A percentile compares a stretch with the other conserved stretches of the same genome.
Evolutionary conservation across 2,329 filamentous ascomycete species (phyloP).

Genomic region (Neonectria hederae): DNA sequence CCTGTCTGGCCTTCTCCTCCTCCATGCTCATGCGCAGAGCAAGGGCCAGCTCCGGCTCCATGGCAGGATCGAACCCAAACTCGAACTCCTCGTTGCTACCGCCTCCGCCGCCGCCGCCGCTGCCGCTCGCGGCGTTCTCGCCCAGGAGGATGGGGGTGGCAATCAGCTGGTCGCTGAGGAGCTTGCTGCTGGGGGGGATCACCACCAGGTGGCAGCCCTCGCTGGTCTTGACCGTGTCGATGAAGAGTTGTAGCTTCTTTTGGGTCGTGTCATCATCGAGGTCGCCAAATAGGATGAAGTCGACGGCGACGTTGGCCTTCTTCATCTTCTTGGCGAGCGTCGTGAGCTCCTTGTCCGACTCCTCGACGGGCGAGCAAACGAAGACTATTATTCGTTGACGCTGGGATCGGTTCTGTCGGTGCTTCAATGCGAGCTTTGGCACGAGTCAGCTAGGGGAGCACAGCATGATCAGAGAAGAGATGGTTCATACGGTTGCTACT

Average conservation of each 20-base stretch:
- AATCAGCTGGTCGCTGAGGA: conserved; percentile 92
- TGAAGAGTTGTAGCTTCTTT: conserved; percentile 94
- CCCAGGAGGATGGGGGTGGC: conserved; percentile 90
- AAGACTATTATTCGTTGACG: conserved; percentile 97
- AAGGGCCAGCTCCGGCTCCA: conserved; percentile 93
- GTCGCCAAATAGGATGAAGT: conserved; percentile 95
- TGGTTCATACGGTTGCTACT: conserved; percentile 83
- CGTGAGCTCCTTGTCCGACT: conserved; percentile 88
- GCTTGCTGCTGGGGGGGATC: conserved; percentile 88
- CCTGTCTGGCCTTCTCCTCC: conserved; percentile 93
- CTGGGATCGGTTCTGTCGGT: conserved; percentile 97
- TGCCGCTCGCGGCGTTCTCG: conserved; percentile 68
- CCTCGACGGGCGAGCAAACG: conserved; percentile 89
- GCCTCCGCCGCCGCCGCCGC: conserved; percentile 66
- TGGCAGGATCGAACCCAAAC: conserved; percentile 88
- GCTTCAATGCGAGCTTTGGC: conserved; percentile 88
- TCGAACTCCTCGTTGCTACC: conserved; percentile 71
- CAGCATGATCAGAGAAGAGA: not conserved
- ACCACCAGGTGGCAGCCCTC: conserved; percentile 93
- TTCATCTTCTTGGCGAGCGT: conserved; percentile 98
- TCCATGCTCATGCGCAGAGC: conserved; percentile 98
- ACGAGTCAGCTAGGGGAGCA: conserved; percentile 34
- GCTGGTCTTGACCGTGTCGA: conserved; percentile 88
- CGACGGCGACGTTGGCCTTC: conserved; percentile 93
- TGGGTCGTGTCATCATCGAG: conserved; percentile 87